Percentiles rank a stretch among this genome's conserved stretches.
These are phyloP conservation scores for Wickerhamiella kurtzmanii DNA, from an alignment of 805 yeast genomes.

Conservation along the genomic window DNA sequence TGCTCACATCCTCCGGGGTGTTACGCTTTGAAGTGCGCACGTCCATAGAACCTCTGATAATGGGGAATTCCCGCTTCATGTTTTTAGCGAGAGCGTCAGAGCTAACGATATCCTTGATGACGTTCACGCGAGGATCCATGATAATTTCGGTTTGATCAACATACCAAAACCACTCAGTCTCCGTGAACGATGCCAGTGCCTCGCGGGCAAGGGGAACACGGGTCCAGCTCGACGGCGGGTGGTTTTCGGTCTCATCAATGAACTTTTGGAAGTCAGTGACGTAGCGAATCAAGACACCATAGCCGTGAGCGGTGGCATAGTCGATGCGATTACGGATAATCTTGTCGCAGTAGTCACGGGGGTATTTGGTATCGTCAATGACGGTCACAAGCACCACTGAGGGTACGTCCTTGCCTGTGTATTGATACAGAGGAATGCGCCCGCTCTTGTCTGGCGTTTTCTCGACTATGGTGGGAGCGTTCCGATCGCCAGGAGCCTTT, in stretches of 20 bases:
- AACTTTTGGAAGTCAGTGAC: constrained; percentile 50
- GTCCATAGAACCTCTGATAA: constrained; percentile 32
- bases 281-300: constrained; percentile 79
- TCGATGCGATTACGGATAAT: constrained; percentile 79
- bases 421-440: constrained; percentile 11
- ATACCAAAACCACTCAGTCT: constrained; percentile 84
- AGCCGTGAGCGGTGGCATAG: constrained; percentile 69
- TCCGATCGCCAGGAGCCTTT: constrained; percentile 25
- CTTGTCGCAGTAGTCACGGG: constrained; percentile 45
- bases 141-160: constrained; percentile 60
- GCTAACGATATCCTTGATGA: constrained; percentile 45
- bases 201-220: constrained; percentile 55
- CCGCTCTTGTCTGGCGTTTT: constrained; percentile 6
- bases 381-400: constrained; percentile 61
- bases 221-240: constrained; percentile 39
- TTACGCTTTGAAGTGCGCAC: constrained; percentile 47
- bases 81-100: constrained; percentile 49
- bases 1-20: constrained; percentile 39
- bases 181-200: constrained; percentile 88
- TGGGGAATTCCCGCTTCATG: constrained; percentile 56
- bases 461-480: constrained; percentile 7
- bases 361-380: constrained; percentile 61
- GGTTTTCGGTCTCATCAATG: constrained; percentile 16
- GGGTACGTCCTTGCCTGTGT: constrained; percentile 18
- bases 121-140: constrained; percentile 52